Conservation (phyloP, 2,329 filamentous ascomycete genomes). For the Trichophyton schoenleinii region DNA sequence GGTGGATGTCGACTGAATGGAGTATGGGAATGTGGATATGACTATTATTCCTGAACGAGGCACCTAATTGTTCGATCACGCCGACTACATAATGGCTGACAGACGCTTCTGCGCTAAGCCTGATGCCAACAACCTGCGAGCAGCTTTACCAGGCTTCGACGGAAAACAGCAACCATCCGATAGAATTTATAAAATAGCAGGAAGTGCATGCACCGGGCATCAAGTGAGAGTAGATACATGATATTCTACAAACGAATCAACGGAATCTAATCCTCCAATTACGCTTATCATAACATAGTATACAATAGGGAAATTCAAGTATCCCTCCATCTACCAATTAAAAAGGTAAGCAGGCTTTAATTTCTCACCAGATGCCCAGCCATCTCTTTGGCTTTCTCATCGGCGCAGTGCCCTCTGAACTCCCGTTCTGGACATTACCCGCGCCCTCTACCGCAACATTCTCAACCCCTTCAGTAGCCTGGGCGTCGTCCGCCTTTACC, state of each 20-base stretch:
- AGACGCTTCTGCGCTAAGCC: background rate
- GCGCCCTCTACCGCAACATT: slow-evolving; percentile 13
- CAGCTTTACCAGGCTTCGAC: too few species aligned
- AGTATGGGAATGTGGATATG: background rate
- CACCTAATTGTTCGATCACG: background rate
- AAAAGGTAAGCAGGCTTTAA: background rate
- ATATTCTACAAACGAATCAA: slow-evolving; percentile 7
- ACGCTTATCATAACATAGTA: background rate
- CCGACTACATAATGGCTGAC: background rate
- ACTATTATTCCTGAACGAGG: background rate
- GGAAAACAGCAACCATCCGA: background rate
- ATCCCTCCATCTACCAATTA: background rate
- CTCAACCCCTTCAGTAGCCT: background rate
- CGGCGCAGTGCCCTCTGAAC: slow-evolving; percentile 22
- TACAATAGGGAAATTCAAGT: background rate
- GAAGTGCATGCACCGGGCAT: background rate
- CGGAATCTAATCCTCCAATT: slow-evolving; percentile 10
- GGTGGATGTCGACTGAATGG: slow-evolving; percentile 45
- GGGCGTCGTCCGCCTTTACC: slow-evolving; percentile 20
- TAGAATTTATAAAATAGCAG: background rate
- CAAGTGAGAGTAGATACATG: background rate
- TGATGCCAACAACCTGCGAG: background rate
- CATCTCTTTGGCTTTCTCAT: slow-evolving; percentile 58
- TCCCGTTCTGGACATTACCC: slow-evolving; percentile 14
- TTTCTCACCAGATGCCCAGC: slow-evolving; percentile 62